Base-by-base conservation (phyloP, 192 early-diverging fungal species). In the Rhizoclosmatium sp. region DNA sequence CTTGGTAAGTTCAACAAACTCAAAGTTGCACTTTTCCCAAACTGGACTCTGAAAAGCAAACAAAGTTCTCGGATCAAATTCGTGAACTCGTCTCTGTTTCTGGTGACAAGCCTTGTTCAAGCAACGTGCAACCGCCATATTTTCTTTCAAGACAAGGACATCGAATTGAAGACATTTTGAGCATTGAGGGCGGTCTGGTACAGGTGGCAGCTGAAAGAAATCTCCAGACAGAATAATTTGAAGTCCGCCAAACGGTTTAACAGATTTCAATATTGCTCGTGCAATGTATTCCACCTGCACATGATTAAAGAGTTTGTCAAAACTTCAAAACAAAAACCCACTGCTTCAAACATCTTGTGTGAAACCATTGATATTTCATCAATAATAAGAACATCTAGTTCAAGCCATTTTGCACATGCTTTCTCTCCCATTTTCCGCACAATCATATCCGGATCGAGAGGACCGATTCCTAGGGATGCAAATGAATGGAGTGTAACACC, bases 401-500 rank as follows among this genome's bases (percentile, higher is more conserved):
- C 44, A 16, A 19, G 1, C 71, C 62, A 74, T n/a, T 77, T 77
- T 14, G 7, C 41, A 75, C 14, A 12, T 19, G 39, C 16, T 54
- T 54, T 76, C 21, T 59, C 62, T 2, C 14, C 19, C 16, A 41
- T 73, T 45, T 59, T 45, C 14, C 12, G 7, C 7, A 62, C 16
- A 21, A 62, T 62, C 10, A 40, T 73, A 19, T 21, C 7, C 41
- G 54, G 9, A 65, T 65, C 44, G 3, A 65, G 44, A 45, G 44
- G 62, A 41, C 47, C 75, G 14, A 66, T 41, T 42, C 71, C 56
- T 46, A 77, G 56, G 10, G 23, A 45, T 9, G 56, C 56, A 19
- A 71, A 77, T 19, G 75, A 77, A 77, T 74, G 73, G 31, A 77
- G 16, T 70, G 75, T 77, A 7, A 62, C 65, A 49, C 75, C 75